phyloP scores from a whole-genome alignment of 2,329 filamentous ascomycete species.

The Cordyceps cicadae region DNA sequence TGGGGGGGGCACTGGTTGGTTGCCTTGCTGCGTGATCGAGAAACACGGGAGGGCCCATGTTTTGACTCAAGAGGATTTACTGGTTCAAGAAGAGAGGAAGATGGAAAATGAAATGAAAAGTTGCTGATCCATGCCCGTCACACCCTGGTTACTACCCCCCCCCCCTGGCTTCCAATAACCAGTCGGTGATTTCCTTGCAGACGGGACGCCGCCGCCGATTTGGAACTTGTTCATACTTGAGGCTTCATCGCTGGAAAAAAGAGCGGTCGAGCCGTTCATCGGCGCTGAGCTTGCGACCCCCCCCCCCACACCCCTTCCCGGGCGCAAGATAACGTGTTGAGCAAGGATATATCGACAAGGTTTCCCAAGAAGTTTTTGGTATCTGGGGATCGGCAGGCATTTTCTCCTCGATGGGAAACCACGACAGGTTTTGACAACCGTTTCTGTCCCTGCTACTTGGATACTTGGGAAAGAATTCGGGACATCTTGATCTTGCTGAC shows the following conservation, averaged over 20 bases:
- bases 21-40: not conserved
- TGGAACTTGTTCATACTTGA: not conserved
- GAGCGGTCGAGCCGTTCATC: too few species aligned
- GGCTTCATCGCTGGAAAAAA: not conserved
- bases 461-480: too few species aligned
- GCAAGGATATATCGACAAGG: not conserved
- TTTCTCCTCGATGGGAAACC: not conserved
- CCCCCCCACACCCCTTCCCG: too few species aligned
- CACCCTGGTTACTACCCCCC: not conserved
- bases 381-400: not conserved
- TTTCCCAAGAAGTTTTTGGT: not conserved
- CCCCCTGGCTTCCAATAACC: not conserved
- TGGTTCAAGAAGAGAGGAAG: not conserved
- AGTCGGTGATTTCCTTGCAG: not conserved
- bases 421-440: not conserved
- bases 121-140: not conserved
- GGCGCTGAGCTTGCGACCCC: too few species aligned
- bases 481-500: too few species aligned
- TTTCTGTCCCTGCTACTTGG: not conserved
- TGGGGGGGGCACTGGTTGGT: too few species aligned
- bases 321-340: too few species aligned
- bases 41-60: slow-evolving; percentile 4
- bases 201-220: not conserved
- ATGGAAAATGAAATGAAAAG: not conserved
- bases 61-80: slow-evolving; percentile 5